Evolutionary conservation across 148 eudicot genomes (phyloP), one percentile per base, ranked within the genome.

Genomic region (Fagopyrum tataricum): DNA sequence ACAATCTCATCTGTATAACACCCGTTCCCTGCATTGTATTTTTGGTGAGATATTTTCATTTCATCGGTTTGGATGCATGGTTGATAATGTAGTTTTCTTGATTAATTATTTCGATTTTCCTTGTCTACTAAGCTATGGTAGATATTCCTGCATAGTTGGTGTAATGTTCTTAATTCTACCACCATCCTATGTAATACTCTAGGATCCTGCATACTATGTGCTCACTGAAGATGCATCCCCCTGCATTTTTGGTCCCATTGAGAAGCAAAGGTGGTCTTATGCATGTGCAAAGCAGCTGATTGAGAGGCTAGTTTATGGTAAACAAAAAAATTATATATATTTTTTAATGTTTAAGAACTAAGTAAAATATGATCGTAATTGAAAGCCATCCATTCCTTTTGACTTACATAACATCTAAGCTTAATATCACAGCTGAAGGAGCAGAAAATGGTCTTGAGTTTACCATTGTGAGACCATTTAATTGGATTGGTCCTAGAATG

Each of bases 401-500:
- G 48, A 26, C 47, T 68, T 20, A 0, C 26, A 6, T 41, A 41
- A 42, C 41, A 42, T n/a, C 31, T 14, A 23, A 31, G 31, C 72
- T 31, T 47, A 64, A 23, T 68, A 21, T 42, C 71, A 67, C 91
- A 91, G 98, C 97, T 49, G 99, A 95, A 89, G 97, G 99, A 77
- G 99, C 97, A 12, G 97, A 95, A 81, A 95, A 95, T 68, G 94
- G 88, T 76, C 91, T 91, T 70, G 97, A 95, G 74, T 95, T 95
- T 81, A 91, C 96, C 47, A 95, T 95, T 72, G 99, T 95, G 43
- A 83, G 99, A 75, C 99, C 99, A 77, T 95, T 95, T 75, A 95
- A 95, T 83, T 91, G 99, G 99, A 95, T 95, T 77, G 97, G 99
- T 84, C 99, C 97, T 21, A 85, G 97, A 79, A 95, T 95, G 98